Evolutionary conservation across 2,329 filamentous ascomycete species (phyloP), one percentile per base, ranked within the genome.

Genomic region (Neophaeococcomyces aloes): DNA sequence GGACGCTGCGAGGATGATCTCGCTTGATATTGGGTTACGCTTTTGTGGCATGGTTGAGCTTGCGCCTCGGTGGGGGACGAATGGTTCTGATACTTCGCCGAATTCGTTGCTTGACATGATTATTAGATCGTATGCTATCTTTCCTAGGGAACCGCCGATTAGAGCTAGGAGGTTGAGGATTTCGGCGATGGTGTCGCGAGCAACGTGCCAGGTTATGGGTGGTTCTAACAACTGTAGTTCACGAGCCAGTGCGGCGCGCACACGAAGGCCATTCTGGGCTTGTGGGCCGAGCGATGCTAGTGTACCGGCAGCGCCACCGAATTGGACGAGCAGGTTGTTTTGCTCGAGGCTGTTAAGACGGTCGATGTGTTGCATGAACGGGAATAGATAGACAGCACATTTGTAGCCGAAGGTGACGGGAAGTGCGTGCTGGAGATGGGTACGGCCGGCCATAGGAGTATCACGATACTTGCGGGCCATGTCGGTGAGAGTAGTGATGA

Each of bases 21-120:
- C 73, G 51, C 70, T 72, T 0, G 72, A 75, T 23, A 78, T 76
- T 1, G 73, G 73, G 37, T 78, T 76, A 3, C 73, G 64, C 57
- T 78, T 77, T 54, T 76, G 72, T 2, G 73, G 72, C 73, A 76
- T 76, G 0, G 73, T 76, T 0, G 68, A 73, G 0, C 67, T 72
- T 1, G 71, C 70, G 0, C 73, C 73, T 5, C 72, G 64, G 48
- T 75, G 70, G 2, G 70, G 67, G 1, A 74, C 69, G 38, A 71
- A 76, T 0, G 74, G 74, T 54, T 77, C 74, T 0, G 71, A 66
- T 2, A 76, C 70, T 54, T 76, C 69, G 2, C 64, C 63, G 13
- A 75, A 56, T 50, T 78, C 73, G 48, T 73, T 76, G 2, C 72
- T 76, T 1, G 67, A 74, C 71, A 76, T 75, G 52, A 75, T 61